Conservation (phyloP, 306 rosid species). For the Calophaca sinica region DNA sequence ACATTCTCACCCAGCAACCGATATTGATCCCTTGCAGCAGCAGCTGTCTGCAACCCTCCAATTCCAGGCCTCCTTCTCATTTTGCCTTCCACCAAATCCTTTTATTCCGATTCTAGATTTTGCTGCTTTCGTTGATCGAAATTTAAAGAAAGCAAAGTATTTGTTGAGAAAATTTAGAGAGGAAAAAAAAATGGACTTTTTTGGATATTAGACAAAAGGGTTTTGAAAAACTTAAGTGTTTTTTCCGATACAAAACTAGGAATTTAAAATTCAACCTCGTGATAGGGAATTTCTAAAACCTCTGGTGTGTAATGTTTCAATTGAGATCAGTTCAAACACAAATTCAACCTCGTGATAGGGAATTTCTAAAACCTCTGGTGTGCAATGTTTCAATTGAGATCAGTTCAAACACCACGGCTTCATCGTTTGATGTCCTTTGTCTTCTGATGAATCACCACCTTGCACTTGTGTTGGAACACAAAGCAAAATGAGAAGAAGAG, state of each 20-base stretch:
- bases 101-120: neutral
- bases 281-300: neutral
- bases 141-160: neutral
- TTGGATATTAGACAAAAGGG: neutral
- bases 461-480: no score
- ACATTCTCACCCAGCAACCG: constrained; percentile 91
- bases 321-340: neutral
- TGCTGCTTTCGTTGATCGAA: neutral
- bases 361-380: neutral
- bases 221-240: neutral
- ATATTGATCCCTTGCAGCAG: constrained; percentile 91
- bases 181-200: no score
- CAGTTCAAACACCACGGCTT: neutral
- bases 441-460: neutral
- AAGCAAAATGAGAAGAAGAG: neutral
- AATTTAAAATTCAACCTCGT: neutral
- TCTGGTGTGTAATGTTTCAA: neutral
- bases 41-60: constrained; percentile 87
- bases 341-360: neutral
- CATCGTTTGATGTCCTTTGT: neutral
- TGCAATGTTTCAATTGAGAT: neutral
- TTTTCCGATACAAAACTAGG: neutral
- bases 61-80: constrained; percentile 96
- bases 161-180: neutral
- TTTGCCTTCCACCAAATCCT: neutral